Evolutionary conservation across 2,329 filamentous ascomycete genomes (phyloP).

Genomic region (Fusarium verticillioides): DNA sequence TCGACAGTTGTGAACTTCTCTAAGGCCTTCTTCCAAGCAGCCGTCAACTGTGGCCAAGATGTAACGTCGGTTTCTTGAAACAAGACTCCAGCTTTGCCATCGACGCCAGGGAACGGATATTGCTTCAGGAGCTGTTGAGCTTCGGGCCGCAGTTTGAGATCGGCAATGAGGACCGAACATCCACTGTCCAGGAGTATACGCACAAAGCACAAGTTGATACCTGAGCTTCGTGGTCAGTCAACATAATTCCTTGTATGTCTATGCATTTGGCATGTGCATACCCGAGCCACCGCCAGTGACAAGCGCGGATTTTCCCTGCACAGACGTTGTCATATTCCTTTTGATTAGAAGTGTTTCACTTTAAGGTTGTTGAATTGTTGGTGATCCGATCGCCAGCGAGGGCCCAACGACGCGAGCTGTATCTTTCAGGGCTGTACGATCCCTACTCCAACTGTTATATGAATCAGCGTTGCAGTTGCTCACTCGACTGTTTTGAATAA

Average conservation of each 20-base stretch:
- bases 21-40: conserved; percentile 47
- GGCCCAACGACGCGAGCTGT: not conserved
- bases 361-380: not conserved
- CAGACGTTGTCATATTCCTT: conserved; percentile 39
- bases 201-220: conserved; percentile 53
- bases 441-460: not conserved
- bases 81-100: conserved; percentile 41
- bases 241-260: not conserved
- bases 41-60: conserved; percentile 50
- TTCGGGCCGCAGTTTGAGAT: conserved; percentile 50
- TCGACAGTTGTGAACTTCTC: conserved; percentile 47
- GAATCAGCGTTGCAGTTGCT: not conserved
- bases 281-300: conserved; percentile 41
- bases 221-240: conserved; percentile 30
- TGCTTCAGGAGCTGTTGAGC: conserved; percentile 48
- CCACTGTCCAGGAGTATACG: conserved; percentile 48
- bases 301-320: conserved; percentile 37
- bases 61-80: conserved; percentile 53
- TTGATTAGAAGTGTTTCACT: not conserved
- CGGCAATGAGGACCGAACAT: conserved; percentile 53
- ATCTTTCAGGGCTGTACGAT: not conserved
- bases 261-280: not conserved
- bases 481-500: not conserved
- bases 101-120: conserved; percentile 42
- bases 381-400: not conserved